Evolutionary conservation across 2,329 filamentous ascomycete genomes (phyloP).

Genomic region (Aspergillus sp.): DNA sequence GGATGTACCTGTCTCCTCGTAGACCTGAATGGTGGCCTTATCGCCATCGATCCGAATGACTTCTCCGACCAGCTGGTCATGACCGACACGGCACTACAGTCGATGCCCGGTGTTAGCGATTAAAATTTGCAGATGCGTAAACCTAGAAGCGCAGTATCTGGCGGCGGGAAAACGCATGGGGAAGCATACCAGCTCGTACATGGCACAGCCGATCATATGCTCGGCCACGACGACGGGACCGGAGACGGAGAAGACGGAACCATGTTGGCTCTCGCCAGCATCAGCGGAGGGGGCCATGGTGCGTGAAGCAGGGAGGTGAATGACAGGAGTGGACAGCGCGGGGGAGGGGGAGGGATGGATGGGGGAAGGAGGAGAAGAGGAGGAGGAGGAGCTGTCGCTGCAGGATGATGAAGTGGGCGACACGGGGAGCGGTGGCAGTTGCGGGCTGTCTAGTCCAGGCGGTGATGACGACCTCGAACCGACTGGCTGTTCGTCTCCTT

Average conservation of each 20-base stretch:
- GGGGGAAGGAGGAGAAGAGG: constrained; percentile 32
- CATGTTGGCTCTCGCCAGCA: constrained; percentile 59
- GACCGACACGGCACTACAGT: constrained; percentile 81
- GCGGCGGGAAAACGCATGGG: background rate
- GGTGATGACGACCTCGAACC: constrained; percentile 32
- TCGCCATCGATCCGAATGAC: constrained; percentile 97
- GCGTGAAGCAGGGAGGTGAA: constrained; percentile 28
- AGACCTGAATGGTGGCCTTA: constrained; percentile 96
- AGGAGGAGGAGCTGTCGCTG: constrained; percentile 20
- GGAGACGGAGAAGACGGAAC: constrained; percentile 71
- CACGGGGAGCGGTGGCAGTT: constrained; percentile 48
- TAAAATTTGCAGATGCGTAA: background rate
- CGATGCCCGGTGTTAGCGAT: constrained; percentile 7
- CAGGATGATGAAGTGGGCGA: constrained; percentile 42
- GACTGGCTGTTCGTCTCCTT: background rate
- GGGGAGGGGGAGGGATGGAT: constrained; percentile 21
- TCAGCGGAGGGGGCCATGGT: constrained; percentile 45
- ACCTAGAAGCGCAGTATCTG: constrained; percentile 1
- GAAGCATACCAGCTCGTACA: constrained; percentile 89
- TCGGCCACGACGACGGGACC: constrained; percentile 94
- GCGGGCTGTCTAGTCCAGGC: constrained; percentile 40
- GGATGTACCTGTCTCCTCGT: constrained; percentile 86
- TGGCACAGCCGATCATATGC: constrained; percentile 98
- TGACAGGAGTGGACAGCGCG: constrained; percentile 26
- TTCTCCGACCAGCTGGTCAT: constrained; percentile 90